Conservation (phyloP, 768 basidiomycete species). For the Suillus clintonianus region DNA sequence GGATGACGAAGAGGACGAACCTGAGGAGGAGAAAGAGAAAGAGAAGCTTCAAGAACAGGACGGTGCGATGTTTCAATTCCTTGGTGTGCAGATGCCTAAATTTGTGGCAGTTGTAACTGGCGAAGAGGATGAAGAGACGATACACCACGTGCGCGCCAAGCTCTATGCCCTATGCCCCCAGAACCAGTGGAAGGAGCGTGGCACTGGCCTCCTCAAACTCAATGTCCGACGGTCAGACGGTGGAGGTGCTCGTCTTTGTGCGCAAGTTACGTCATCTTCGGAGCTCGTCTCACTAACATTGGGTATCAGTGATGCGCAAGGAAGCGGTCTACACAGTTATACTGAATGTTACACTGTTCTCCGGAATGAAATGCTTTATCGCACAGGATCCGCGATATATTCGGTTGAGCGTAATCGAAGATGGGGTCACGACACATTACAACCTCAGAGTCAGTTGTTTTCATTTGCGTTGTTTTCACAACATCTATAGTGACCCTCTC, state of each 20-base stretch:
- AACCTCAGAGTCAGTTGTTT: slow-evolving; percentile 63
- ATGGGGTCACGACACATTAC: slow-evolving; percentile 63
- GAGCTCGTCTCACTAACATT: slow-evolving; percentile 10
- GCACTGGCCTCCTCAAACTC: slow-evolving; percentile 68
- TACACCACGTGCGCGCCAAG: slow-evolving; percentile 78
- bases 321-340: slow-evolving; percentile 78
- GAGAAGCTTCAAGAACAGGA: slow-evolving; percentile 65
- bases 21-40: slow-evolving; percentile 47
- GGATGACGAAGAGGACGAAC: slow-evolving; percentile 56
- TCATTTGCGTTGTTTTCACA: slow-evolving; percentile 8
- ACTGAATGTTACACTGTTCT: slow-evolving; percentile 75
- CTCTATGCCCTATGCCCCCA: slow-evolving; percentile 59
- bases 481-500: slow-evolving; percentile 4
- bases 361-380: slow-evolving; percentile 71
- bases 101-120: slow-evolving; percentile 61
- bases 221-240: slow-evolving; percentile 69
- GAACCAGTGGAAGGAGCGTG: slow-evolving; percentile 77
- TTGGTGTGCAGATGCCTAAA: not conserved
- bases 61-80: slow-evolving; percentile 39
- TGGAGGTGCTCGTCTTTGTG: slow-evolving; percentile 69
- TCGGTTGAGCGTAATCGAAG: slow-evolving; percentile 72
- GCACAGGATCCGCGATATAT: slow-evolving; percentile 82
- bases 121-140: slow-evolving; percentile 79
- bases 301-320: slow-evolving; percentile 73
- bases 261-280: slow-evolving; percentile 19